Evolutionary conservation across 108 stramenopile genomes (phyloP), one percentile per base, ranked within the genome.

Genomic region (Cyclotella kingstonii): DNA sequence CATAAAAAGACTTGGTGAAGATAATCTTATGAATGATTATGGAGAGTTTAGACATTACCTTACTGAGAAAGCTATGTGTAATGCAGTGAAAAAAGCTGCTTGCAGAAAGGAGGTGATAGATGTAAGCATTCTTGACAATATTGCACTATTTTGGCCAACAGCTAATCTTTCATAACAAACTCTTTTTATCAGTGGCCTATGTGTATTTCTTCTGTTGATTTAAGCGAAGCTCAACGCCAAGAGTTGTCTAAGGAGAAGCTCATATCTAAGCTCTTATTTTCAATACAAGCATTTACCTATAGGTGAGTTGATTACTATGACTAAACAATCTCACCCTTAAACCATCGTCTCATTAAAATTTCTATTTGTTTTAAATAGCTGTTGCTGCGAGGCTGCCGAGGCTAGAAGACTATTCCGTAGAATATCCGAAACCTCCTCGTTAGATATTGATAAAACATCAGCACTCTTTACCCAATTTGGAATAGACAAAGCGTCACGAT

Each of bases 21-120:
- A 84, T 17, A 58, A 64, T 44, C 55, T 92, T 4, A 73, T 75
- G 18, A 59, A 68, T 33, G 74, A 86, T 29, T 89, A 83, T 66
- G 87, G 91, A 29, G 91, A 92, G 48, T 92, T 92, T 45, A 71
- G 91, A 26, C 91, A 92, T 55, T 89, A 89, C 59, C 70, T 84
- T 26, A 81, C 77, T 2, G 91, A 92, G 51, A 87, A 87, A 67
- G 73, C 74, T 38, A 74, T 80, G 3, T 86, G 81, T 58, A 91
- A 88, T 60, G 76, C 77, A 54, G 58, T 75, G 10, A 83, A 86
- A 21, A 35, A 58, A 56, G 78, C 60, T 53, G 73, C 72, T 17
- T 83, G n/a, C n/a, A n/a, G 84, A 43, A 84, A 80, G 27, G 84
- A 87, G 48, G 53, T 60, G 21, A 60, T 68, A 8, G 86, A 90